Evolutionary conservation across 495 filamentous ascomycete species (phyloP).

Genomic region (Xanthoparmelia taractica): DNA sequence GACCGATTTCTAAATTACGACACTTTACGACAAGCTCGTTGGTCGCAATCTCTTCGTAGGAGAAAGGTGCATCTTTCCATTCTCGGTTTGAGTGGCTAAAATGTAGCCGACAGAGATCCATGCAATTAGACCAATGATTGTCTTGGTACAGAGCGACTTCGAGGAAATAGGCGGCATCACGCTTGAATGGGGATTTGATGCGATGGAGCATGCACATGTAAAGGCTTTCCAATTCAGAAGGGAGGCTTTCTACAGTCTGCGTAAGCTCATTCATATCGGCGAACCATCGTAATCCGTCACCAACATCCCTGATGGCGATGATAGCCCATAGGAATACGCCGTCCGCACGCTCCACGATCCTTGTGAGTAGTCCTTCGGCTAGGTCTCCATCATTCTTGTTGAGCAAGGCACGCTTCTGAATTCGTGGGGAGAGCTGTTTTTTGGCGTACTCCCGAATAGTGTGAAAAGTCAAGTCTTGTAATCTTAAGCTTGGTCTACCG

Average conservation of each 20-base stretch:
- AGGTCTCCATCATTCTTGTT: no score
- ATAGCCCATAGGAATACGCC: conserved; percentile 12
- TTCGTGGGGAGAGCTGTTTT: background rate
- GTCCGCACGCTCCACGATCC: conserved; percentile 3
- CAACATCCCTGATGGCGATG: conserved; percentile 4
- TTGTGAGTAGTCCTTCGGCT: background rate
- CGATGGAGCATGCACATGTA: conserved; percentile 8
- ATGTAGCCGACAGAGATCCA: conserved; percentile 10
- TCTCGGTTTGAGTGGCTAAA: conserved; percentile 1
- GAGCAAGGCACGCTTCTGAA: background rate
- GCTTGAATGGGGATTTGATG: conserved; percentile 9
- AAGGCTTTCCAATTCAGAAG: conserved; percentile 10
- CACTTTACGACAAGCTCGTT: background rate
- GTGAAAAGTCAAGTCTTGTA: conserved; percentile 14
- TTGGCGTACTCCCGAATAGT: conserved; percentile 3
- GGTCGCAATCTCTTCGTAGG: background rate
- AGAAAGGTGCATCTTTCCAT: background rate
- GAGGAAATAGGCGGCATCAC: conserved; percentile 13
- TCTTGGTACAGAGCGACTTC: background rate
- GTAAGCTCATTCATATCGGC: conserved; percentile 7
- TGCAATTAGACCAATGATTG: background rate
- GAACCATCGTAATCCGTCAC: conserved; percentile 2
- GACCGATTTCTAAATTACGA: background rate
- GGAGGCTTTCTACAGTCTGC: conserved; percentile 8
- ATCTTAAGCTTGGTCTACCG: conserved; percentile 10